Base-by-base conservation (phyloP, 352 stramenopile genomes). In the Phytophthora podocarpi region DNA sequence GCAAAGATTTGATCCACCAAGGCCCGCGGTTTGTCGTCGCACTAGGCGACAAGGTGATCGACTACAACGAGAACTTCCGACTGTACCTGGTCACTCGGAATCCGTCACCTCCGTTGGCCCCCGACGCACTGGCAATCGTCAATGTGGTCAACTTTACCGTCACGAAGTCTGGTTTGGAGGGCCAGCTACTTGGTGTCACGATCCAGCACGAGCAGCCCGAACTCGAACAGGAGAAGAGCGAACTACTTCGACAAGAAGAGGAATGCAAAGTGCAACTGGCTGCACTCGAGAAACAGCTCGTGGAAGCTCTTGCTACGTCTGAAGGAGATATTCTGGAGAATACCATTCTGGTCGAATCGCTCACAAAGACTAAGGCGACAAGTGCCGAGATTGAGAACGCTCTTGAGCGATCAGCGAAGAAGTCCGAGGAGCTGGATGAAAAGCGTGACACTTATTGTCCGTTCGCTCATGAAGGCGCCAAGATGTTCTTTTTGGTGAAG, bases 281-380 rank as follows among this genome's bases (percentile, higher is more conserved):
- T 26, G 75, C 80, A 5, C 78, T 98, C 4, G 96, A 99, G 68
- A 97, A 98, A 41, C 77, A 98, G 18, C 78, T 99, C 11, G 80
- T 99, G 0, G 82, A 98, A 46, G 85, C 86, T 1, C 78, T 99
- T 28, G 94, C 95, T 4, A 97, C 88, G 3, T 96, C 93, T 2
- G 93, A 98, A 56, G 96, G 96, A n/a, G 92, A 99, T 54, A 92
- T 99, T 20, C 59, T 99, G 3, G 93, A 99, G 28, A 98, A 99
- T 69, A 92, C 89, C 8, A 79, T 90, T 13, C 71, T 99, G 1
- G 97, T 99, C 18, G 90, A 98, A 49, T 94, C 87, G n/a, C 78
- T 99, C 1, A 97, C 91, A 0, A 89, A 90, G 39, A 98, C 95
- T 0, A 99, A 99, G 50, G 80, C 85, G 1, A 98, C 93, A 9